phyloP scores from a whole-genome alignment of 108 stramenopile genomes.

The Skeletonema grethae region DNA sequence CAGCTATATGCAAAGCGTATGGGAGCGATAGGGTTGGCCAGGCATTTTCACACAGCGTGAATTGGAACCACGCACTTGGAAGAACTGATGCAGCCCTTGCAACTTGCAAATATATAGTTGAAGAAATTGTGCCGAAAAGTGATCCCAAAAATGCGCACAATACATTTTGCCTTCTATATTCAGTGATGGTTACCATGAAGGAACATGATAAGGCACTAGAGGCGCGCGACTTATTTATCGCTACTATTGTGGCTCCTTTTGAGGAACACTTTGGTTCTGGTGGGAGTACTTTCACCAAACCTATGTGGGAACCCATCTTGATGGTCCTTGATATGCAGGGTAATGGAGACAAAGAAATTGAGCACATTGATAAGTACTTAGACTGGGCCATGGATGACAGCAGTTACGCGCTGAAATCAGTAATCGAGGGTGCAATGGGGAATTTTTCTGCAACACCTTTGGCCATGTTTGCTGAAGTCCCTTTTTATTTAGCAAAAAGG shows the following conservation, averaged over 20 bases:
- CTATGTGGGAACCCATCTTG: slow-evolving; percentile 54
- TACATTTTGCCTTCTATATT: slow-evolving; percentile 58
- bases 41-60: slow-evolving; percentile 52
- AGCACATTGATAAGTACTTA: slow-evolving; percentile 47
- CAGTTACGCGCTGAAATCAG: slow-evolving; percentile 25
- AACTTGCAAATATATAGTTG: slow-evolving; percentile 52
- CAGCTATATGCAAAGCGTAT: slow-evolving; percentile 51
- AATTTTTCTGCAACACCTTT: slow-evolving; percentile 32
- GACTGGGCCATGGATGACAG: slow-evolving; percentile 59
- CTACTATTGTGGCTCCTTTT: slow-evolving; percentile 49
- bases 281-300: slow-evolving; percentile 51
- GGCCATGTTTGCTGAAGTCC: slow-evolving; percentile 32
- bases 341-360: slow-evolving; percentile 21
- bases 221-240: slow-evolving; percentile 44
- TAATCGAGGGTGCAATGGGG: slow-evolving; percentile 28
- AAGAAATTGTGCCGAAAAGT: slow-evolving; percentile 60
- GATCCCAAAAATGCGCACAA: slow-evolving; percentile 61
- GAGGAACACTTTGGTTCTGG: slow-evolving; percentile 48
- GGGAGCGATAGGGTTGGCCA: slow-evolving; percentile 66
- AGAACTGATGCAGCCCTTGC: slow-evolving; percentile 48
- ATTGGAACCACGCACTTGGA: slow-evolving; percentile 51
- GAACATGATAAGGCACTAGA: slow-evolving; percentile 50
- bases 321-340: slow-evolving; percentile 54
- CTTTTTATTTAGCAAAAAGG: slow-evolving; percentile 33
- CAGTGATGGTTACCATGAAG: slow-evolving; percentile 56